phyloP scores from a whole-genome alignment of 768 basidiomycete species.

The Coprinellus micaceus region DNA sequence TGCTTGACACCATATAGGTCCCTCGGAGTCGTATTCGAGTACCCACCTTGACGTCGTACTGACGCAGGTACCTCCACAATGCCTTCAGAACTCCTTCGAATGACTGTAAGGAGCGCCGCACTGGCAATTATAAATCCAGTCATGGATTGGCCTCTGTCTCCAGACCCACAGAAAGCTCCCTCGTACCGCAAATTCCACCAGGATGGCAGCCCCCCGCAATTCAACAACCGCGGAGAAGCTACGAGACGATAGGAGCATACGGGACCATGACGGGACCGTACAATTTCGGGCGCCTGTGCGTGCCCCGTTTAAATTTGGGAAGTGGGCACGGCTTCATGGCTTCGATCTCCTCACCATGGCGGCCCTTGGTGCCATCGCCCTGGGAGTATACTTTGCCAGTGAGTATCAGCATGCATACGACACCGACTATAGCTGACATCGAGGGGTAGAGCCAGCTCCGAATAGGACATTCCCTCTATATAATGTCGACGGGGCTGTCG shows the following conservation, averaged over 20 bases:
- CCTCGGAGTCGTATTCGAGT: too few relatives aligned
- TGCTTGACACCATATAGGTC: background rate
- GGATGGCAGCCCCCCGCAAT: background rate
- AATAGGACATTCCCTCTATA: conserved; percentile 41
- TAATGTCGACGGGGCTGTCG: conserved; percentile 44
- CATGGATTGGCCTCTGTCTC: too few relatives aligned
- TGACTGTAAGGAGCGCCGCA: too few relatives aligned
- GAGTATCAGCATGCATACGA: conserved; percentile 10
- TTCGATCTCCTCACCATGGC: conserved; percentile 55
- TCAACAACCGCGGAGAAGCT: background rate
- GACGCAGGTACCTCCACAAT: too few relatives aligned
- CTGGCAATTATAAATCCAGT: too few relatives aligned
- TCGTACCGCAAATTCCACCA: too few relatives aligned
- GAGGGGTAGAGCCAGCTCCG: conserved; percentile 36
- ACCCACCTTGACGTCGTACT: too few relatives aligned
- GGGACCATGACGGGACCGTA: background rate
- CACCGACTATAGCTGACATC: background rate
- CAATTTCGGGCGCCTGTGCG: conserved; percentile 8
- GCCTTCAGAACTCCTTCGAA: too few relatives aligned
- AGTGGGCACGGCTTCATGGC: conserved; percentile 46
- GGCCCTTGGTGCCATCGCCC: conserved; percentile 49
- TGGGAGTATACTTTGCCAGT: conserved; percentile 53
- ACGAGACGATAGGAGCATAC: conserved; percentile 1
- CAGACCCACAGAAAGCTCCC: too few relatives aligned
- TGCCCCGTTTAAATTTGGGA: conserved; percentile 29